phyloP scores from a whole-genome alignment of 2,329 filamentous ascomycete species.

The Botrytis squamosa region DNA sequence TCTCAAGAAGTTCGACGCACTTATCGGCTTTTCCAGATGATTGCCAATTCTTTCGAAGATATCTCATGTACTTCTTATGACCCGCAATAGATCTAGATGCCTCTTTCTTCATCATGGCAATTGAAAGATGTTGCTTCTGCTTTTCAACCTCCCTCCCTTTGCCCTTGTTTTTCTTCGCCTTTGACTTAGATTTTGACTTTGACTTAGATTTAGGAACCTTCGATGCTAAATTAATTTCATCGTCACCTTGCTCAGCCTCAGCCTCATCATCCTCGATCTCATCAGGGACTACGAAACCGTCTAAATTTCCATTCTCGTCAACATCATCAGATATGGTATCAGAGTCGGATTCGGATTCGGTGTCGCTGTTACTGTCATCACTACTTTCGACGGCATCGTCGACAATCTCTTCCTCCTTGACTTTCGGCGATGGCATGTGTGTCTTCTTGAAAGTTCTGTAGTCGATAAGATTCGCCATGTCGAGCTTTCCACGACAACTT shows the following conservation, averaged over 20 bases:
- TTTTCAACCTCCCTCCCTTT: slow-evolving; percentile 35
- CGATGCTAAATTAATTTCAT: slow-evolving; percentile 37
- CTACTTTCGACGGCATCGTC: slow-evolving; percentile 35
- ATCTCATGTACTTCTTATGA: slow-evolving; percentile 67
- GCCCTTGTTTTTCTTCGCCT: slow-evolving; percentile 39
- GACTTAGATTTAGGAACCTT: slow-evolving; percentile 32
- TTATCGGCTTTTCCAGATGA: slow-evolving; percentile 74
- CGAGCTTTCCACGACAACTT: slow-evolving; percentile 67
- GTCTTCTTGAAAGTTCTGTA: slow-evolving; percentile 71
- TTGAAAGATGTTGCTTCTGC: slow-evolving; percentile 44
- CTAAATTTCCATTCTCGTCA: slow-evolving; percentile 46
- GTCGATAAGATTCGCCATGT: slow-evolving; percentile 69
- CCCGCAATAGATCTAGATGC: slow-evolving; percentile 62
- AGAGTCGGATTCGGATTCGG: slow-evolving; percentile 44
- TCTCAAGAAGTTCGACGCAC: slow-evolving; percentile 60
- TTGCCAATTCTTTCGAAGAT: slow-evolving; percentile 70
- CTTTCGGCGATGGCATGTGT: slow-evolving; percentile 55
- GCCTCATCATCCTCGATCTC: slow-evolving; percentile 39
- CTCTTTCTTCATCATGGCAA: slow-evolving; percentile 67
- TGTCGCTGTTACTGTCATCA: slow-evolving; percentile 36
- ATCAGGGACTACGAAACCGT: slow-evolving; percentile 56
- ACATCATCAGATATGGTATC: slow-evolving; percentile 42
- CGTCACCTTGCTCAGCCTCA: slow-evolving; percentile 37
- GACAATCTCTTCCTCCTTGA: slow-evolving; percentile 26
- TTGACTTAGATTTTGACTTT: slow-evolving; percentile 36